Base-by-base conservation (phyloP, 108 stramenopile genomes). In the Chaetoceros tenuissimus region DNA sequence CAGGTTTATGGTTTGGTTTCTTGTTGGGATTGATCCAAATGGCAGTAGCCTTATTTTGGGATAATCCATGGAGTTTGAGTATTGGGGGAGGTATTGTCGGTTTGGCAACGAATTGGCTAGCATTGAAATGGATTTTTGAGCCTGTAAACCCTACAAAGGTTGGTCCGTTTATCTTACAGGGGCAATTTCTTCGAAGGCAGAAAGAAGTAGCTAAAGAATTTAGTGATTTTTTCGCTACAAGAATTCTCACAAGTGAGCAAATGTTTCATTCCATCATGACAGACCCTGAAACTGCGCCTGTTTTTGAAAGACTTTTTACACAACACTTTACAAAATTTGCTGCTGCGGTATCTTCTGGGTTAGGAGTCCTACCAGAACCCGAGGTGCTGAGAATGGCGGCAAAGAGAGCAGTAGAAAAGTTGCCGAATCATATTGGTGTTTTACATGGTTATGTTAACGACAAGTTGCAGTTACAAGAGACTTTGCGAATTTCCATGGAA, bases 1-100 rank as follows among this genome's bases (percentile, higher is more conserved):
- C 80, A 66, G 92, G 92, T 2, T 66, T 96, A n/a, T 94, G 92
- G 88, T 94, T 96, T 61, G 95, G 95, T 3, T 96, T 96, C 57
- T 49, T 94, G 19, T 51, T 96, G 60, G 95, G 95, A 0, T 46
- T 92, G 28, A 85, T 93, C 46, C 95, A 96, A 73, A 96, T 94
- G 95, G 60, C 75, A 24, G 81, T 94, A 0, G 92, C 92, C n/a
- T 66, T 96, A 40, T 81, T 96, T 30, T 94, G 85, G 80, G 93
- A 94, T 23, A 93, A 93, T 82, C 93, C 93, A 13, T 96, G 95
- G 95, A 78, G 72, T 20, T 65, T 90, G 40, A 78, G 80, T 21
- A 92, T 93, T 51, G 95, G 95, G 16, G 89, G 89, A 31, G 80
- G 73, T 2, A 88, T 96, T 29, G 95, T 96, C 7, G 95, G 95